These are phyloP conservation scores for Aspergillus japonicus DNA, from an alignment of 2,329 filamentous ascomycete species.

Conservation along the genomic window DNA sequence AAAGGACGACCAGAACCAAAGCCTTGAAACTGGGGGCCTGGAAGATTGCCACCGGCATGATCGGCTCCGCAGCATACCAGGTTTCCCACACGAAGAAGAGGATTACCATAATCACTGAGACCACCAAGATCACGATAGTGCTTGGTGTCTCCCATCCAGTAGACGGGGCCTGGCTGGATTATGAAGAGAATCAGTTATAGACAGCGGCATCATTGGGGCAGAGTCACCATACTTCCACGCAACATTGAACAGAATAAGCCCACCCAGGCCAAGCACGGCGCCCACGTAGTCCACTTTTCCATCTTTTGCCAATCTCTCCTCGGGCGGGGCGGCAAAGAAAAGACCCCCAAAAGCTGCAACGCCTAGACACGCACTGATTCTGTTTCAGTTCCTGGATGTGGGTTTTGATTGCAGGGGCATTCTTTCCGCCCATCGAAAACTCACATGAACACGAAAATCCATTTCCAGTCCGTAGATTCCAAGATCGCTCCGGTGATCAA, in stretches of 20 bases:
- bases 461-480: conserved; percentile 39
- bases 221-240: conserved; percentile 49
- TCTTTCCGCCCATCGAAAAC: conserved; percentile 5
- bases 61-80: conserved; percentile 40
- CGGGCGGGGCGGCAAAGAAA: conserved; percentile 7
- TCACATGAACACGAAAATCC: conserved; percentile 44
- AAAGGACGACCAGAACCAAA: conserved; percentile 45
- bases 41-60: conserved; percentile 50
- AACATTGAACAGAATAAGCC: conserved; percentile 52
- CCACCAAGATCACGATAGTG: conserved; percentile 41
- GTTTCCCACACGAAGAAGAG: conserved; percentile 45
- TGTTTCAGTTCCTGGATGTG: neutral
- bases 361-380: conserved; percentile 20
- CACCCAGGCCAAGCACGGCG: conserved; percentile 38
- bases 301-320: conserved; percentile 21
- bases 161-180: conserved; percentile 43
- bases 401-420: too few species aligned
- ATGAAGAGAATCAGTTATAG: neutral
- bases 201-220: neutral
- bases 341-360: conserved; percentile 29
- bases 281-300: conserved; percentile 43
- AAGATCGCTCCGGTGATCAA: conserved; percentile 44
- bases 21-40: conserved; percentile 46
- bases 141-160: conserved; percentile 48
- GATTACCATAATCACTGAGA: conserved; percentile 36